Base-by-base conservation (phyloP, 2,329 filamentous ascomycete species). In the Coniochaeta hoffmannii region DNA sequence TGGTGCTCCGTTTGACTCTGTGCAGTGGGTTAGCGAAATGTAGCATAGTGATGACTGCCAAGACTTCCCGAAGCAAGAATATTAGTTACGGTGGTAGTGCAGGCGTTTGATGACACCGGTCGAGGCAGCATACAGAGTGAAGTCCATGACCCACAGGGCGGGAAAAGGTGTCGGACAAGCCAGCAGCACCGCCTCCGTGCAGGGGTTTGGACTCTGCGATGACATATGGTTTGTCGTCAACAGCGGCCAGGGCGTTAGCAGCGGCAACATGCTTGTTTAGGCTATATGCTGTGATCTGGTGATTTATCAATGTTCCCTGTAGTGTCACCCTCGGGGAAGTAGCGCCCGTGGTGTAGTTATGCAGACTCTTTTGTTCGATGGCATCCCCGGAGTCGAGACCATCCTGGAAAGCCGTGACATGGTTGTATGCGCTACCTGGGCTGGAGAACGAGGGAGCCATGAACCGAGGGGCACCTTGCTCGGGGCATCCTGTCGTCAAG, bases 91-190 rank as follows among this genome's bases (percentile, higher is more conserved):
- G 12, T 52, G 63, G 59, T 51, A 58, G 57, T 58, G 55, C 49
- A 54, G 38, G 30, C 54, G 54, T 30, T 55, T 53, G n/a, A 46
- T 30, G 22, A 49, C 52, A 24, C 57, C 57, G 11, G 53, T 52
- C 17, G 57, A 36, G 9, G 57, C 57, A 49, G 53, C 52, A 32
- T 50, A 53, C 6, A 58, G 50, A 17, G 57, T 50, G 22, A 69
- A 78, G 64, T 79, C 76, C 28, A 76, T 65, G 53, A 69, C 69
- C 76, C 76, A 79, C 8, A 79, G 71, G 17, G 71, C 76, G 8
- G 75, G 75, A 51, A 57, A 76, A 76, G 0, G 74, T 76, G 56
- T 77, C 74, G 44, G 68, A 69, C 50, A 77, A 69, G 11, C 76
- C 75, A 15, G 66, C 65, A 4, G 63, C 63, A 51, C 71, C 71